Percentiles rank a stretch among this genome's conserved stretches.
Evolutionary conservation across 768 basidiomycete genomes (phyloP).

Genomic region (Boletus reticuloceps): DNA sequence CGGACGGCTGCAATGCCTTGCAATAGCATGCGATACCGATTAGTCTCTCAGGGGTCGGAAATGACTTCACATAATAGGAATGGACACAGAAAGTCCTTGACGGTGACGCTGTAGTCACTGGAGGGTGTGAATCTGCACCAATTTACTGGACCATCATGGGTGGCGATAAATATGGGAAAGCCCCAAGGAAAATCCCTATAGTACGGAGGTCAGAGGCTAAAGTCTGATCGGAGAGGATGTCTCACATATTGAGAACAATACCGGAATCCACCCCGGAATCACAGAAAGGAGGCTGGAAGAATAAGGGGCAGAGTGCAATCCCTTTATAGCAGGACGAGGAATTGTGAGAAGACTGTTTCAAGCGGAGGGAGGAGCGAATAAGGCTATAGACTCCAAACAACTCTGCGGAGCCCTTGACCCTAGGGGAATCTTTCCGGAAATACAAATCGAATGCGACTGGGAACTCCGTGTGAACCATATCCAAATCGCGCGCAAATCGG

Average conservation of each 20-base stretch:
- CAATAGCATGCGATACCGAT: neutral
- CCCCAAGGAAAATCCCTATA: neutral
- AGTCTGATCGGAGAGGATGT: neutral
- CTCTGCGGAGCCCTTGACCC: too few species aligned
- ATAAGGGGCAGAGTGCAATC: too few species aligned
- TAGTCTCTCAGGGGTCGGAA: neutral
- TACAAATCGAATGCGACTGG: too few species aligned
- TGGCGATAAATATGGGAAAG: neutral
- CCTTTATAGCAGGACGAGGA: neutral
- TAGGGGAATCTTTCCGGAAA: neutral
- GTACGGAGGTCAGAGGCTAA: neutral
- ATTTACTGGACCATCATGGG: neutral
- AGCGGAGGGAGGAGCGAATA: too few species aligned
- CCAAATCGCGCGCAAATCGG: too few species aligned
- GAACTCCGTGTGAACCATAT: too few species aligned
- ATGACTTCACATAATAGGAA: neutral
- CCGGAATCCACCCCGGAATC: neutral
- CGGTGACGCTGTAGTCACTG: neutral
- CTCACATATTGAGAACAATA: neutral
- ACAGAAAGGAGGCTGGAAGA: neutral
- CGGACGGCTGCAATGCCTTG: neutral
- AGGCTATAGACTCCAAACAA: too few species aligned
- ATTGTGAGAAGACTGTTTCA: neutral
- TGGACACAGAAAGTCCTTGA: neutral
- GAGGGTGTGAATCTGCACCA: neutral